Percentiles rank a stretch among this genome's conserved stretches.
Evolutionary conservation across 768 basidiomycete species (phyloP).

Genomic region (Tubosaeta sp.): DNA sequence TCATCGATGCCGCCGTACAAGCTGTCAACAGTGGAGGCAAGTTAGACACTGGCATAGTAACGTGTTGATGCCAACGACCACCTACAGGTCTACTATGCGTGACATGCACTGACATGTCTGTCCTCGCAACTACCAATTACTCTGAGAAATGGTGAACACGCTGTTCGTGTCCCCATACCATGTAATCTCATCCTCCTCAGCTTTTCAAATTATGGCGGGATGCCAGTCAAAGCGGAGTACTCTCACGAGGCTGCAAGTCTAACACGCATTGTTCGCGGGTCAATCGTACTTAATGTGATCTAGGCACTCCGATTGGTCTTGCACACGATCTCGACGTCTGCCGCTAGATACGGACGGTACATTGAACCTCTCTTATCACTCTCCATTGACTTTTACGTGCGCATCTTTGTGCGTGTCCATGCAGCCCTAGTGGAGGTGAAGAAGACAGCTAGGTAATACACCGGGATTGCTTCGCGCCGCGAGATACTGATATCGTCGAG

Average conservation of each 20-base stretch:
- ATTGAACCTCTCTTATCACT: conserved; percentile 86
- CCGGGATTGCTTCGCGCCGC: background rate
- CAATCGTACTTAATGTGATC: background rate
- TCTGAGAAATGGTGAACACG: conserved; percentile 85
- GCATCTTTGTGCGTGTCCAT: conserved; percentile 80
- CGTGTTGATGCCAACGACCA: background rate
- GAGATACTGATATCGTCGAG: conserved; percentile 4
- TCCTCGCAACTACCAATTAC: conserved; percentile 90
- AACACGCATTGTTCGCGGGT: background rate
- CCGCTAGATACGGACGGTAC: conserved; percentile 87
- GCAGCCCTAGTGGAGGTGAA: conserved; percentile 82
- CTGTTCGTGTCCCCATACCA: background rate
- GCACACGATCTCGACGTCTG: conserved; percentile 78
- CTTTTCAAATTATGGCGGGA: conserved; percentile 91
- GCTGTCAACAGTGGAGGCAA: conserved; percentile 82
- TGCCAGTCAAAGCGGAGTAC: conserved; percentile 84
- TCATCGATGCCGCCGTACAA: conserved; percentile 93
- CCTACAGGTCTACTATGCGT: conserved; percentile 74
- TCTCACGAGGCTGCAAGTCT: conserved; percentile 81
- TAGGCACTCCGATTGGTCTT: conserved; percentile 92
- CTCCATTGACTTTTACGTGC: conserved; percentile 96
- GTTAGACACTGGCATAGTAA: conserved; percentile 13
- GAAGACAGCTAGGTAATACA: conserved; percentile 64
- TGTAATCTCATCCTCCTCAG: conserved; percentile 37
- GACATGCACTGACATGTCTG: conserved; percentile 94